A percentile compares a stretch with the other conserved stretches of the same genome.
Evolutionary conservation across 306 rosid genomes (phyloP).

Genomic region (Chamaecrista fasciculata): DNA sequence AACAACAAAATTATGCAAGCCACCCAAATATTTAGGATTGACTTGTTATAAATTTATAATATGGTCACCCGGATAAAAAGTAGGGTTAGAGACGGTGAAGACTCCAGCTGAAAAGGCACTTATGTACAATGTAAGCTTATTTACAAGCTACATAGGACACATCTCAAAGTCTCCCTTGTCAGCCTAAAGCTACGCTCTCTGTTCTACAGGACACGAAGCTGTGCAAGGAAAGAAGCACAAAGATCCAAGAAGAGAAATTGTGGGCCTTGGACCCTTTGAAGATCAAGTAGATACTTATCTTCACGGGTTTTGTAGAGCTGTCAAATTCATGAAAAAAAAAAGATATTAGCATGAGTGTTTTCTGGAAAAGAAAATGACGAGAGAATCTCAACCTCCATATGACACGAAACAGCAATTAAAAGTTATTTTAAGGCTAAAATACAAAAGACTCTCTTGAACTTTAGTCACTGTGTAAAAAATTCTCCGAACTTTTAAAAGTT

Average conservation of each 20-base stretch:
- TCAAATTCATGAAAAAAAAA: constrained; percentile 1
- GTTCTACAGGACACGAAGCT: constrained; percentile 65
- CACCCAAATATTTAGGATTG: neutral
- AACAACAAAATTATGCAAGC: constrained; percentile 19
- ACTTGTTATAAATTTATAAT: constrained; percentile 29
- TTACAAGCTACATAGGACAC: constrained; percentile 30
- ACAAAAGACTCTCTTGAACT: no score
- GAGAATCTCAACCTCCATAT: neutral
- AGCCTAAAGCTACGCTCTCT: constrained; percentile 22
- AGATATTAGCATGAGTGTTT: constrained; percentile 19
- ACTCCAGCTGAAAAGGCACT: constrained; percentile 14
- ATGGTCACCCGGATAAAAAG: constrained; percentile 36
- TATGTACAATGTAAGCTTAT: constrained; percentile 32
- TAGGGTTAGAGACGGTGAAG: constrained; percentile 1
- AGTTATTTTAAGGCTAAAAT: no score
- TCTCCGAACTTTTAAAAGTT: no score
- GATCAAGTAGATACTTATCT: constrained; percentile 91
- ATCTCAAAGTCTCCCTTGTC: constrained; percentile 21
- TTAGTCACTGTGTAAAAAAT: no score
- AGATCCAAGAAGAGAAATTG: constrained; percentile 94
- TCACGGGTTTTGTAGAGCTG: constrained; percentile 88
- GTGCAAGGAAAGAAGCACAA: constrained; percentile 90
- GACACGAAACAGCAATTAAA: no score
- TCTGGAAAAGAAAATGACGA: neutral
- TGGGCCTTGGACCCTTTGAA: constrained; percentile 91